A percentile compares a stretch with the other conserved stretches of the same genome.
phyloP scores from a whole-genome alignment of 2,329 filamentous ascomycete genomes.

The Neopestalotiopsis sp. region DNA sequence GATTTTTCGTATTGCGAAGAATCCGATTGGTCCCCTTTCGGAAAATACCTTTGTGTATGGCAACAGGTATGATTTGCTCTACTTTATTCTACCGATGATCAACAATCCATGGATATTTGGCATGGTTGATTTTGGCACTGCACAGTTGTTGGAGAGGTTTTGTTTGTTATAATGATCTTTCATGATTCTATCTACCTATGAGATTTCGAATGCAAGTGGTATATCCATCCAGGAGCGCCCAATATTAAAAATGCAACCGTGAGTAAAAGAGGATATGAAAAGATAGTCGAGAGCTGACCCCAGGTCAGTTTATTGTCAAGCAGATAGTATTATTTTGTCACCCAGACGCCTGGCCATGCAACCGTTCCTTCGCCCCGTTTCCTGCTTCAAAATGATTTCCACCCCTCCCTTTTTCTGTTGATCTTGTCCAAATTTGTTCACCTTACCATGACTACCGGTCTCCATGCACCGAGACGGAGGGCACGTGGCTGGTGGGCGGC shows the following conservation, averaged over 20 bases:
- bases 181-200: neutral
- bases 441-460: neutral
- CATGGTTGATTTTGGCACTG: too few species aligned
- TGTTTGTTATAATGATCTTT: neutral
- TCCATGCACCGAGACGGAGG: neutral
- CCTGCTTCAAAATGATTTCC: neutral
- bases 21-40: too few species aligned
- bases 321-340: conserved; percentile 2
- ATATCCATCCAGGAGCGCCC: neutral
- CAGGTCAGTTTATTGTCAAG: neutral
- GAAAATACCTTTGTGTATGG: too few species aligned
- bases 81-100: too few species aligned
- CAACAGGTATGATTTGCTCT: too few species aligned
- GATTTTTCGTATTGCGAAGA: too few species aligned
- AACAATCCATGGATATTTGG: too few species aligned
- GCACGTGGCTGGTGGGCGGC: neutral
- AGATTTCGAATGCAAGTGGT: neutral
- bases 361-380: neutral
- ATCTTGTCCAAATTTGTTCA: neutral
- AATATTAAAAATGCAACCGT: neutral
- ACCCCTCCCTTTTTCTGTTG: neutral
- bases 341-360: neutral
- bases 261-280: neutral
- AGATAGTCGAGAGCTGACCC: neutral
- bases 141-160: too few species aligned